Conservation (phyloP, 345 rosid species). For the Euphorbia tirucalli region DNA sequence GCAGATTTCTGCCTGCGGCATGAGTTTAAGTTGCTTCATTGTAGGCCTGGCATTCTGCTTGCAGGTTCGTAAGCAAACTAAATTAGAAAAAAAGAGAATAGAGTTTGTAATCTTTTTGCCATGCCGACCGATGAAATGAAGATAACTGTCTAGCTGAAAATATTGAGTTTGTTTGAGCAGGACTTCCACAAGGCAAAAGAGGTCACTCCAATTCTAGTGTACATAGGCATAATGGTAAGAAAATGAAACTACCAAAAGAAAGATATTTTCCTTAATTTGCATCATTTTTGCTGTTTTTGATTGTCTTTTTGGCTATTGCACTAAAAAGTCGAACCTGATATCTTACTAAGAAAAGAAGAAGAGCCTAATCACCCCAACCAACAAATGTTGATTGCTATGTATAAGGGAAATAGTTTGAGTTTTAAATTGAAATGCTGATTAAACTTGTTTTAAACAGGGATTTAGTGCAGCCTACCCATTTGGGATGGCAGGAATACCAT, state of each 20-base stretch:
- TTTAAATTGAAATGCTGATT: not conserved
- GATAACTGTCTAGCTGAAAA: not conserved
- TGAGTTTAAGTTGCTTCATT: constrained; percentile 21
- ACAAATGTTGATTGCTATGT: no score
- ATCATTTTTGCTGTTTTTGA: not conserved
- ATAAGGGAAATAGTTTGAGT: no score
- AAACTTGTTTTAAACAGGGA: constrained; percentile 31
- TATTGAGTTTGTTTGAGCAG: constrained; percentile 14
- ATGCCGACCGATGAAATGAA: not conserved
- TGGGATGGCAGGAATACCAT: constrained; percentile 58
- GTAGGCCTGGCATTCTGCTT: constrained; percentile 32
- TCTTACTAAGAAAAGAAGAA: no score
- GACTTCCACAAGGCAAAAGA: constrained; percentile 17
- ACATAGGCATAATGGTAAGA: constrained; percentile 35
- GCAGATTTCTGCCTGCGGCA: constrained; percentile 27
- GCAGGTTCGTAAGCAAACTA: constrained; percentile 22
- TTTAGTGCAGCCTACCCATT: constrained; percentile 23
- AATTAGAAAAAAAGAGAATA: no score
- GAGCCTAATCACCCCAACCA: no score
- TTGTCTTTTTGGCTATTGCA: no score
- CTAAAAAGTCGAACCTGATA: no score
- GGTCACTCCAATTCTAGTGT: constrained; percentile 25
- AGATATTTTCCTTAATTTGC: not conserved
- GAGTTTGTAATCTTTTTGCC: no score
- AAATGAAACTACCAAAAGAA: not conserved